A percentile compares a stretch with the other conserved stretches of the same genome.
These are phyloP conservation scores for Apiospora saccharicola DNA, from an alignment of 2,329 filamentous ascomycete species.

Conservation along the genomic window DNA sequence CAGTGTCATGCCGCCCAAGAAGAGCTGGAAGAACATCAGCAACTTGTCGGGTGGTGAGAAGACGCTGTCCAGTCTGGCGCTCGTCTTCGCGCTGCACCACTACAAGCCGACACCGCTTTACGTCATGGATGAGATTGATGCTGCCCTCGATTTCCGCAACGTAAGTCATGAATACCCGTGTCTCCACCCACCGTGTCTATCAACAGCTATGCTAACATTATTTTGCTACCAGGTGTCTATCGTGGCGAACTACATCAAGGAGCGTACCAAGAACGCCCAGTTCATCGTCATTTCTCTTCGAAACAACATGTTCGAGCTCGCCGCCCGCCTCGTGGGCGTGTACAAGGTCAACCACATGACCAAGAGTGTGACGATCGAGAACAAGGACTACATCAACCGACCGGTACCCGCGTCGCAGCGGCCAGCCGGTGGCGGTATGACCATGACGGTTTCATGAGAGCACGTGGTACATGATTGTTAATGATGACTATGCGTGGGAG, in stretches of 20 bases:
- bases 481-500: background rate
- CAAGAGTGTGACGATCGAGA: constrained; percentile 90
- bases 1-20: constrained; percentile 99
- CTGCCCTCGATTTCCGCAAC: constrained; percentile 96
- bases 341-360: constrained; percentile 99
- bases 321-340: constrained; percentile 92
- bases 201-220: background rate
- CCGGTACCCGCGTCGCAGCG: background rate
- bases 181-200: too few species aligned
- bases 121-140: constrained; percentile 99
- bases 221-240: constrained; percentile 80
- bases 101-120: constrained; percentile 98
- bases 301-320: constrained; percentile 99
- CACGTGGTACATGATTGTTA: background rate
- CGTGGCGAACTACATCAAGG: constrained; percentile 98
- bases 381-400: constrained; percentile 73
- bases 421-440: background rate
- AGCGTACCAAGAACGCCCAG: constrained; percentile 98
- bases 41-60: constrained; percentile 97
- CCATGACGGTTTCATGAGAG: background rate
- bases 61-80: constrained; percentile 88
- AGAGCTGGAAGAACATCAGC: constrained; percentile 99
- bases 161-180: constrained; percentile 62
- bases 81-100: constrained; percentile 98
- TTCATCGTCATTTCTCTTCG: constrained; percentile 98